Evolutionary conservation across 2,329 filamentous ascomycete species (phyloP).

Genomic region (Sporothrix brasiliensis): DNA sequence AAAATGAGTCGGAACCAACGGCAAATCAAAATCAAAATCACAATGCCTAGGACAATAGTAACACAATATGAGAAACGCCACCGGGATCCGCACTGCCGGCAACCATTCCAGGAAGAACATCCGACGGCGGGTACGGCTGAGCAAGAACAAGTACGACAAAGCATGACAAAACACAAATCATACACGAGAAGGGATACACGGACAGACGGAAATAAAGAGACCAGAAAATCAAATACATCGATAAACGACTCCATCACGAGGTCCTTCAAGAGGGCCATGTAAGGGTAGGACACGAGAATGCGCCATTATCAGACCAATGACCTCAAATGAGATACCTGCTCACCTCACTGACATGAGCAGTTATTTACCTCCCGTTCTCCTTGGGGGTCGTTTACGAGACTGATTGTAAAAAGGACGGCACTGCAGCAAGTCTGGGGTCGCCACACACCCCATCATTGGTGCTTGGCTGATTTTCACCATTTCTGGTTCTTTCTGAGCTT

Average conservation of each 20-base stretch:
- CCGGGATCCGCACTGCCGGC: neutral
- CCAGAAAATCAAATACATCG: neutral
- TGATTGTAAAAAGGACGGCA: neutral
- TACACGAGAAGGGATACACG: no score
- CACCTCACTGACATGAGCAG: no score
- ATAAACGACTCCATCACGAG: no score
- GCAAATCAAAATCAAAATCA: neutral
- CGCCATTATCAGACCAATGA: no score
- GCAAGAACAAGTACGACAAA: neutral
- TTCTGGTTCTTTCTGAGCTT: neutral
- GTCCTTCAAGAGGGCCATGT: no score
- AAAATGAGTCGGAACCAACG: neutral
- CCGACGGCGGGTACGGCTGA: neutral
- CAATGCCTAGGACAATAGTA: neutral
- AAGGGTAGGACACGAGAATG: no score
- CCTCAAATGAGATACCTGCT: no score
- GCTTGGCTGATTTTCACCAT: neutral
- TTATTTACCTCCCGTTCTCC: neutral
- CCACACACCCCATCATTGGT: slow-evolving; percentile 7
- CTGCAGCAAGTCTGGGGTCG: slow-evolving; percentile 15
- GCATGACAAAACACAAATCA: neutral
- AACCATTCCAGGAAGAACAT: neutral
- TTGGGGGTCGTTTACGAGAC: neutral
- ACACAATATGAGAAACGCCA: neutral
- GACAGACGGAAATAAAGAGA: neutral